Evolutionary conservation across 2,329 filamentous ascomycete species (phyloP).

Genomic region (Sporothrix sp.): DNA sequence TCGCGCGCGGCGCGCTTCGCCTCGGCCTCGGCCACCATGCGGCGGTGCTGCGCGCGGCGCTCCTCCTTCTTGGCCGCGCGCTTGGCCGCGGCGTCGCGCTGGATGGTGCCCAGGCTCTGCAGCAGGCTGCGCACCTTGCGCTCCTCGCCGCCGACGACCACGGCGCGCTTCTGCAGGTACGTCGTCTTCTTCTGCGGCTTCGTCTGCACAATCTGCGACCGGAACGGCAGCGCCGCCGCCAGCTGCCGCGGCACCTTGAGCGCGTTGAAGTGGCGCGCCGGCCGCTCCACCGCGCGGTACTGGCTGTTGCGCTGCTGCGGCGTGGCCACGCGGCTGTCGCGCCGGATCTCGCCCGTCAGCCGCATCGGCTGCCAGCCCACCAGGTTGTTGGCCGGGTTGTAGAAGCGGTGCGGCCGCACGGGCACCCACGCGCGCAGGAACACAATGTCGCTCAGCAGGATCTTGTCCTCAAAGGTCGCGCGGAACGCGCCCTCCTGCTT

Average conservation of each 20-base stretch:
- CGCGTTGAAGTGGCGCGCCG: conserved; percentile 66
- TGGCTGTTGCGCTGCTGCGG: conserved; percentile 75
- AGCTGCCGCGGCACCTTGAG: conserved; percentile 68
- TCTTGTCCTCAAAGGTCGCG: conserved; percentile 97
- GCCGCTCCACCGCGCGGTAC: conserved; percentile 62
- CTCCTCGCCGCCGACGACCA: conserved; percentile 83
- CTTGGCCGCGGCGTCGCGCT: conserved; percentile 85
- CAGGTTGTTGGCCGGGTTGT: conserved; percentile 91
- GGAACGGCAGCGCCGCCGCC: conserved; percentile 80
- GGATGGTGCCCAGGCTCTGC: conserved; percentile 82
- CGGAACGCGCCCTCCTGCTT: conserved; percentile 95
- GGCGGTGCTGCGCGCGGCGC: conserved; percentile 66
- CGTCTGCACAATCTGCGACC: conserved; percentile 77
- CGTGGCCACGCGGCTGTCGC: conserved; percentile 62
- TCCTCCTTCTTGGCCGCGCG: conserved; percentile 79
- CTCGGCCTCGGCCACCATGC: conserved; percentile 69
- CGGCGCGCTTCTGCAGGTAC: conserved; percentile 91
- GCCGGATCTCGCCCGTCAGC: conserved; percentile 82
- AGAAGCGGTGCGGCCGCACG: conserved; percentile 89
- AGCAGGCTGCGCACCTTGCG: conserved; percentile 79
- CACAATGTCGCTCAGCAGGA: conserved; percentile 91
- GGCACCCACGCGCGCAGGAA: conserved; percentile 97
- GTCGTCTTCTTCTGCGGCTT: conserved; percentile 71
- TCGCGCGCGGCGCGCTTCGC: conserved; percentile 82
- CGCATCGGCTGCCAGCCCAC: conserved; percentile 92